Percentiles rank a stretch among this genome's conserved stretches.
These are phyloP conservation scores for Cyclotella choctawhatcheeana DNA, from an alignment of 108 stramenopile genomes.

Conservation along the genomic window DNA sequence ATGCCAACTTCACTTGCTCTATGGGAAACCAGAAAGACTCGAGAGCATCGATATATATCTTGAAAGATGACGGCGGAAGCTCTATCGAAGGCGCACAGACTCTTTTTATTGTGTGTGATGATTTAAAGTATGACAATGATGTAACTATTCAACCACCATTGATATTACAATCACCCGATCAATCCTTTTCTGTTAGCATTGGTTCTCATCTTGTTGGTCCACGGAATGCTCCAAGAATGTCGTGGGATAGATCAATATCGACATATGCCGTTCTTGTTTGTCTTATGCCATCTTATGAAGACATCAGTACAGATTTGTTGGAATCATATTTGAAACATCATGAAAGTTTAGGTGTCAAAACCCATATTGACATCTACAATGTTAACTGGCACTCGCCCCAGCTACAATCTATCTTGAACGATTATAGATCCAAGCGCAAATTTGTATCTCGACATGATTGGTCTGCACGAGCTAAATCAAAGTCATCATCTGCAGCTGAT, in stretches of 20 bases:
- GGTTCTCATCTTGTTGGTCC: conserved; percentile 37
- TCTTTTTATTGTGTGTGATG: conserved; percentile 40
- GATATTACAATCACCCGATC: conserved; percentile 32
- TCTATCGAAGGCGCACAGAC: conserved; percentile 28
- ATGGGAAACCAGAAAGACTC: conserved; percentile 26
- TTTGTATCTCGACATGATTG: conserved; percentile 45
- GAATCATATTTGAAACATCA: conserved; percentile 38
- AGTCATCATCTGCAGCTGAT: conserved; percentile 31
- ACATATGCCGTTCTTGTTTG: conserved; percentile 21
- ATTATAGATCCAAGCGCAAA: conserved; percentile 16
- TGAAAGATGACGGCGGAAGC: conserved; percentile 16
- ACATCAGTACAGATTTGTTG: conserved; percentile 31
- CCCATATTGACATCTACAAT: conserved; percentile 48
- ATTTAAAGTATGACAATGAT: conserved; percentile 34
- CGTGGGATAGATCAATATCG: not conserved
- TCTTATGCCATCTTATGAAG: conserved; percentile 30
- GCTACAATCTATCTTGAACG: conserved; percentile 24
- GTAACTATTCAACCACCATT: conserved; percentile 45
- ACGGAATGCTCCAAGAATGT: conserved; percentile 4
- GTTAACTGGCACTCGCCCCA: conserved; percentile 41
- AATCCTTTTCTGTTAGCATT: conserved; percentile 31
- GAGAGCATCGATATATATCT: conserved; percentile 23
- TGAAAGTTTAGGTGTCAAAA: conserved; percentile 22
- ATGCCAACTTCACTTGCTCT: conserved; percentile 38
- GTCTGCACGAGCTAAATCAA: conserved; percentile 33